A percentile compares a stretch with the other conserved stretches of the same genome.
Conservation (phyloP, 352 stramenopile genomes). For the Globisporangium irregulare region DNA sequence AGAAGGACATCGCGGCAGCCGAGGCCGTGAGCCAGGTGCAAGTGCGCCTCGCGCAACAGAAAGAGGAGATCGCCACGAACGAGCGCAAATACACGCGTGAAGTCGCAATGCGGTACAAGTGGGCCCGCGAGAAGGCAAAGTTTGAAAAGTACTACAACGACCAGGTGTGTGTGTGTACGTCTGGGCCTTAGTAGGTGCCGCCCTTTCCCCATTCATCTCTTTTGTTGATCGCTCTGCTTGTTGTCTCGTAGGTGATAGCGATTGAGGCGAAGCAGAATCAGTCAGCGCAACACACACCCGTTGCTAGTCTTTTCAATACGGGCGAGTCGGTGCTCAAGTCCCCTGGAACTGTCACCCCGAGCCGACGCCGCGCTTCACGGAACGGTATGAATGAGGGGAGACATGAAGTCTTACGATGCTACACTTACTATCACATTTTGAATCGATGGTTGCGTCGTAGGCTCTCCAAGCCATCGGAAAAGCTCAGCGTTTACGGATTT, state of each 20-base stretch:
- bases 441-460: neutral
- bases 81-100: conserved; percentile 65
- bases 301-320: too few relatives aligned
- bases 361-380: neutral
- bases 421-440: neutral
- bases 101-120: conserved; percentile 69
- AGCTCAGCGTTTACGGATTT: neutral
- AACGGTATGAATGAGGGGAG: conserved; percentile 2
- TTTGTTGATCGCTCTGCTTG: neutral
- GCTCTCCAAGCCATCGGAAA: conserved; percentile 13
- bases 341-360: neutral
- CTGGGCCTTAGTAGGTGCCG: neutral
- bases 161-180: conserved; percentile 32
- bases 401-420: neutral
- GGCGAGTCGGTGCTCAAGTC: neutral
- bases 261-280: conserved; percentile 14
- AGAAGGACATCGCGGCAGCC: conserved; percentile 66
- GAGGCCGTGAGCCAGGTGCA: conserved; percentile 76
- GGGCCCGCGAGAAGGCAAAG: conserved; percentile 74
- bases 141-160: conserved; percentile 86
- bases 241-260: conserved; percentile 9
- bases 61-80: conserved; percentile 61
- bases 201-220: neutral
- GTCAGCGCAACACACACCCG: neutral
- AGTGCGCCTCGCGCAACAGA: conserved; percentile 59